A percentile compares a stretch with the other conserved stretches of the same genome.
phyloP scores from a whole-genome alignment of 495 filamentous ascomycete species.

The Penicillium malachiteum region DNA sequence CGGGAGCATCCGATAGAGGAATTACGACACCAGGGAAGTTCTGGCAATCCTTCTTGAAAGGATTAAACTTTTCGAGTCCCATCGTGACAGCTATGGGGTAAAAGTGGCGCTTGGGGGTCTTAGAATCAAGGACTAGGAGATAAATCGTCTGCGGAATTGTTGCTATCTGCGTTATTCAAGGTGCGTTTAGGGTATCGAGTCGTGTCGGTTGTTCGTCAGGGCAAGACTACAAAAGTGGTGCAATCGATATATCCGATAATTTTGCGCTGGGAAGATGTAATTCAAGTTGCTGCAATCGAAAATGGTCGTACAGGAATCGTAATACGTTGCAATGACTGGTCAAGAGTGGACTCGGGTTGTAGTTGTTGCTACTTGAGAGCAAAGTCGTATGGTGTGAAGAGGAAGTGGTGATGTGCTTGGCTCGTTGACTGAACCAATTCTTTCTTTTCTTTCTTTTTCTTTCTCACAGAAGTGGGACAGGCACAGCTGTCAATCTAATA shows the following conservation, averaged over 20 bases:
- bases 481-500: background rate
- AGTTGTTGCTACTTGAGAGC: constrained; percentile 18
- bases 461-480: constrained; percentile 1
- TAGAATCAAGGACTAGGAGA: background rate
- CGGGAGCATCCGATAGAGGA: constrained; percentile 45
- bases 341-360: background rate
- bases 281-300: constrained; percentile 10
- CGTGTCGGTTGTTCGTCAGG: background rate
- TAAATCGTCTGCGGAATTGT: constrained; percentile 6
- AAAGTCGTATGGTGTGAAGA: constrained; percentile 7
- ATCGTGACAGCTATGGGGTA: constrained; percentile 21
- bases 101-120: constrained; percentile 20
- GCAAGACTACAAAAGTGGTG: constrained; percentile 21
- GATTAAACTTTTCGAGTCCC: constrained; percentile 41
- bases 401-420: constrained; percentile 6
- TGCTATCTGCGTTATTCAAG: constrained; percentile 7
- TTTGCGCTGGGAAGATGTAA: constrained; percentile 7
- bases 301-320: background rate
- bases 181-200: background rate
- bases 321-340: constrained; percentile 4
- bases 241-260: constrained; percentile 6
- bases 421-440: constrained; percentile 5
- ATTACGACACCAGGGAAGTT: constrained; percentile 54
- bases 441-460: constrained; percentile 14
- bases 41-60: constrained; percentile 49